phyloP scores from a whole-genome alignment of 441 rosid genomes.

The Syzygium syzygioides region DNA sequence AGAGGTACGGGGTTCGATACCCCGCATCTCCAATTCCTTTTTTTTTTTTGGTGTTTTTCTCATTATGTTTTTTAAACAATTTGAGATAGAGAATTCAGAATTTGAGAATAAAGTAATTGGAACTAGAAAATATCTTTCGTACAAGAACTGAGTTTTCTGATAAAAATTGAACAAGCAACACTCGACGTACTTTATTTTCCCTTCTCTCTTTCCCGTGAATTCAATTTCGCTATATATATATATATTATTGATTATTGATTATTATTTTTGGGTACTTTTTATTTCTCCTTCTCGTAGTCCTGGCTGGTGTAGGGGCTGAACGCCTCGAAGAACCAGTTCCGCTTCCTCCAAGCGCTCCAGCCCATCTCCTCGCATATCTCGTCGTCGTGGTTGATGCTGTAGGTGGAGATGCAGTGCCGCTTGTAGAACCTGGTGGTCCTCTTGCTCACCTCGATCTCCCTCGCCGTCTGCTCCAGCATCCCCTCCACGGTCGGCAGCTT shows the following conservation, averaged over 20 bases:
- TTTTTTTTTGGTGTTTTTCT: too few species aligned
- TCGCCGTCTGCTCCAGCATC: slow-evolving; percentile 42
- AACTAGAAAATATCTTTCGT: not conserved
- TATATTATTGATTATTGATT: not conserved
- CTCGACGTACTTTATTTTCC: too few species aligned
- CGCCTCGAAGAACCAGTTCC: slow-evolving; percentile 55
- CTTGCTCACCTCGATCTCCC: slow-evolving; percentile 56
- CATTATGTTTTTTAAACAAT: too few species aligned
- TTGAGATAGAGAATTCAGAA: not conserved
- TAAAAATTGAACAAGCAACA: too few species aligned
- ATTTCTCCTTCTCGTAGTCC: slow-evolving; percentile 33
- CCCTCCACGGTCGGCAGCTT: slow-evolving; percentile 60
- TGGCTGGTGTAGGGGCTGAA: slow-evolving; percentile 69
- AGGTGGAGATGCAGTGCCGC: slow-evolving; percentile 84
- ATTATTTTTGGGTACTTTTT: not conserved
- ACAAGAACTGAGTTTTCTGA: not conserved
- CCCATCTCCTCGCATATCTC: slow-evolving; percentile 88
- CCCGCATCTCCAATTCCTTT: not conserved
- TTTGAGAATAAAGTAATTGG: not conserved
- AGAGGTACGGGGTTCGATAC: slow-evolving; percentile 7
- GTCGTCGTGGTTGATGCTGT: slow-evolving; percentile 78
- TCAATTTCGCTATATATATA: not conserved
- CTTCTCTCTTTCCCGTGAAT: not conserved
- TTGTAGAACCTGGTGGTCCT: slow-evolving; percentile 63
- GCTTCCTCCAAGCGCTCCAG: slow-evolving; percentile 60